Evolutionary conservation across 805 yeast species (phyloP).

Genomic region (Millerozyma acaciae): DNA sequence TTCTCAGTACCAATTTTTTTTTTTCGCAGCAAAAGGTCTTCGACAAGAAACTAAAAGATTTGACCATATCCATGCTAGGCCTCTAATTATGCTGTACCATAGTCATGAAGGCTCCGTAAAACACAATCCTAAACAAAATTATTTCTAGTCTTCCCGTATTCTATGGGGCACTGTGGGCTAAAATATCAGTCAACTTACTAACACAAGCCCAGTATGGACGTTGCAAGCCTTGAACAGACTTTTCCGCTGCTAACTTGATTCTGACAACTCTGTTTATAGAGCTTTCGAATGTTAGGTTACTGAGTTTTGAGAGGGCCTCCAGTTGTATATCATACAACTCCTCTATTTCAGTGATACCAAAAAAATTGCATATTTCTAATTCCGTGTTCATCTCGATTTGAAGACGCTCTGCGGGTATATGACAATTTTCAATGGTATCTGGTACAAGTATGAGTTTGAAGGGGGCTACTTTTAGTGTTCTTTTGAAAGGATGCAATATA

Average conservation of each 20-base stretch:
- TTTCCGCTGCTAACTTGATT: constrained; percentile 3
- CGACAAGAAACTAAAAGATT: too few relatives aligned
- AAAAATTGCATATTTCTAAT: constrained; percentile 23
- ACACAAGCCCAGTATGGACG: constrained; percentile 15
- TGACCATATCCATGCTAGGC: too few relatives aligned
- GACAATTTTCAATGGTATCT: constrained; percentile 5
- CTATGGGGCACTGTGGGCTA: neutral
- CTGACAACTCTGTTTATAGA: constrained; percentile 2
- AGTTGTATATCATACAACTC: constrained; percentile 10
- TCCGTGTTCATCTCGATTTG: constrained; percentile 20
- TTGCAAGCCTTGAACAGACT: neutral
- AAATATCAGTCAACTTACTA: constrained; percentile 9
- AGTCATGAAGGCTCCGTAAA: too few relatives aligned
- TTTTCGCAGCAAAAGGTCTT: too few relatives aligned
- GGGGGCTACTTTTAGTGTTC: constrained; percentile 24
- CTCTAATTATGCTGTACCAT: too few relatives aligned
- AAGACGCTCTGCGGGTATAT: constrained; percentile 4
- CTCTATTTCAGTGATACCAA: constrained; percentile 14
- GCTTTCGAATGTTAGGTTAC: constrained; percentile 4
- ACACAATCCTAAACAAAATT: too few relatives aligned
- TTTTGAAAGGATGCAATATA: constrained; percentile 24
- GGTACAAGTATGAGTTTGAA: constrained; percentile 20
- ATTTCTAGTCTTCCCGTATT: too few relatives aligned
- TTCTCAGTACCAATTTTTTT: too few relatives aligned
- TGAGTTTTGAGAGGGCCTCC: too few relatives aligned